Evolutionary conservation across 441 rosid genomes (phyloP).

Genomic region (Populus hybrid): DNA sequence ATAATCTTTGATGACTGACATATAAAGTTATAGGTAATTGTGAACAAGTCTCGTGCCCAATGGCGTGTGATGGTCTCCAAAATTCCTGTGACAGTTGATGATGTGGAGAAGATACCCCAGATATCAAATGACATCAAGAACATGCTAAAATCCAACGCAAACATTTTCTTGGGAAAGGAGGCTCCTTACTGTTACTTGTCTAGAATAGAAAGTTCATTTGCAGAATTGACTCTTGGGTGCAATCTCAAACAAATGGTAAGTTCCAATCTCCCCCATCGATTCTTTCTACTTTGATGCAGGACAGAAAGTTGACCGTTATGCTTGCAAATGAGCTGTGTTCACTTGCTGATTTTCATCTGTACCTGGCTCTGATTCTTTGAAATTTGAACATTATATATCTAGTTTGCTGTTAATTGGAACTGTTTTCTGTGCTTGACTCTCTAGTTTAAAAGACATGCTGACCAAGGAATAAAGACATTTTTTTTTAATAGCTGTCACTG

Average conservation of each 20-base stretch:
- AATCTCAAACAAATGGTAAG: constrained; percentile 76
- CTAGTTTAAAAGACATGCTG: not conserved
- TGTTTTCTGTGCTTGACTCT: not conserved
- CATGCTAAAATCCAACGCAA: constrained; percentile 56
- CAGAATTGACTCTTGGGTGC: constrained; percentile 77
- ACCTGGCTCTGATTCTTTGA: not conserved
- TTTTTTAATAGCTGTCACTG: not conserved
- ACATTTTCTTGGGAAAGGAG: constrained; percentile 75
- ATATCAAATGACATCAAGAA: constrained; percentile 67
- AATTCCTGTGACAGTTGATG: constrained; percentile 63
- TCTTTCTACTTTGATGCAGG: not conserved
- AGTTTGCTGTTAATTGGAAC: not conserved
- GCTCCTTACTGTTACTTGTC: constrained; percentile 83
- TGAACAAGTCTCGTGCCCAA: constrained; percentile 81
- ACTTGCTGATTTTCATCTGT: not conserved
- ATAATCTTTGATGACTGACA: not conserved
- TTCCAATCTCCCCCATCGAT: not conserved
- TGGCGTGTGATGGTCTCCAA: constrained; percentile 62
- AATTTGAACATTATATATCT: not conserved
- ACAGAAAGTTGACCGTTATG: not conserved
- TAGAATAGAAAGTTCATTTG: constrained; percentile 58
- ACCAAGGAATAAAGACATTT: not conserved
- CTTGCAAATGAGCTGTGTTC: not conserved
- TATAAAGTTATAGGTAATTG: constrained; percentile 56
- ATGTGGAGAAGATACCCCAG: constrained; percentile 61